Percentiles rank a stretch among this genome's conserved stretches.
Evolutionary conservation across 164 flowering plant genomes (phyloP).

Genomic region (Buxus sempervirens): DNA sequence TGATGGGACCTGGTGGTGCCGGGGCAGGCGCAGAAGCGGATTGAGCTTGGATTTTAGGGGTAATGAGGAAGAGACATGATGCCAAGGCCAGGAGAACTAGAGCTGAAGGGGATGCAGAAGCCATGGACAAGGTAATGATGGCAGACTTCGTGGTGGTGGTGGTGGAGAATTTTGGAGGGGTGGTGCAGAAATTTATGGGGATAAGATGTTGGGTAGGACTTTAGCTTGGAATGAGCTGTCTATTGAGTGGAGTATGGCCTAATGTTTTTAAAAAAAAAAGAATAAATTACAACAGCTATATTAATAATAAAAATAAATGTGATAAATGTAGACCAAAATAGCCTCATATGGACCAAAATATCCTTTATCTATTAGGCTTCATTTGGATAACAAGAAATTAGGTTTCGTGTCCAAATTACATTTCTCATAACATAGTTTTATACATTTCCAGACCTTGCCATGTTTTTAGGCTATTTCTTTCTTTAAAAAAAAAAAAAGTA

Average conservation of each 20-base stretch:
- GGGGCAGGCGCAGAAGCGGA: constrained; percentile 42
- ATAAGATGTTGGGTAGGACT: constrained; percentile 22
- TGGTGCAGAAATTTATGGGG: constrained; percentile 26
- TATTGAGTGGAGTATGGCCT: constrained; percentile 10
- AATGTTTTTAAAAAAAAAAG: no score
- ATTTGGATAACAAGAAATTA: no score
- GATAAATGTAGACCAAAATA: no score
- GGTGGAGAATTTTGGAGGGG: constrained; percentile 6
- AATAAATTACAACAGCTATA: no score
- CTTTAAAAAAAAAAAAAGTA: no score
- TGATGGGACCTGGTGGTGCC: constrained; percentile 44
- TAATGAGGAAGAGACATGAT: constrained; percentile 26
- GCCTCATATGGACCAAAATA: no score
- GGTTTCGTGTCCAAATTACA: no score
- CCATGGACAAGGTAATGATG: constrained; percentile 13
- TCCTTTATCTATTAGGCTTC: no score
- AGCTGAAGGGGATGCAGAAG: constrained; percentile 20
- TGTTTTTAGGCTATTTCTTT: no score
- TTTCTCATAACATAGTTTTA: no score
- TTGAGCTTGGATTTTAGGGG: constrained; percentile 26
- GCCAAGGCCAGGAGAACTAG: constrained; percentile 24
- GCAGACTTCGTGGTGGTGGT: constrained; percentile 6
- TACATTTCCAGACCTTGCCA: no score
- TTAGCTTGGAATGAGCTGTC: constrained; percentile 66
- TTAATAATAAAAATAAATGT: no score